Base-by-base conservation (phyloP, 2,329 filamentous ascomycete genomes). In the Cyanodermella asteris region DNA sequence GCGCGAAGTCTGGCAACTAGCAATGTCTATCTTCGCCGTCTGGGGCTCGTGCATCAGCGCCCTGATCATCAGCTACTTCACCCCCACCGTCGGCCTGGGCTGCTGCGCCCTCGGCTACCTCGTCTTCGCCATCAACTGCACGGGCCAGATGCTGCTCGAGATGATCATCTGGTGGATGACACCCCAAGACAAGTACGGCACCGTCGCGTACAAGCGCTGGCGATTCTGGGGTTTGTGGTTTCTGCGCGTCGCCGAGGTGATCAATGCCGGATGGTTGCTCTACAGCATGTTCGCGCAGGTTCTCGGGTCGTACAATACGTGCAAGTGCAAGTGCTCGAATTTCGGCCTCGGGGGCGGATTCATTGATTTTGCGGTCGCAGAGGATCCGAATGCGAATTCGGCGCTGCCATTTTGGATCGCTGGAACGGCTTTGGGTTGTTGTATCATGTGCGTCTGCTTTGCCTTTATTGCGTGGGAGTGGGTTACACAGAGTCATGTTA, bases 41-140 rank as follows among this genome's bases (percentile, higher is more conserved):
- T 34, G 30, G 4, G 43, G 34, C 8, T 47, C 41, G n/a, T n/a
- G n/a, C n/a, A n/a, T n/a, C n/a, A n/a, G n/a, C n/a, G n/a, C n/a
- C n/a, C n/a, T n/a, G n/a, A n/a, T n/a, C n/a, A 28, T 54, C 11
- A 47, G 43, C n/a, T 55, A 26, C 31, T 51, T 45, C 31, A 56
- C 53, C 1, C 54, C 54, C 0, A 56, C 53, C 1, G 50, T 56
- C 1, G 53, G 54, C 1, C 37, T 56, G 1, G 51, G 51, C 1
- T 55, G 44, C 22, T 38, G 45, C 18, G 48, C 47, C 19, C 51
- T 51, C 2, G 51, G 50, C 4, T 57, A 56, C 29, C 41, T 47
- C n/a, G 42, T 56, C 10, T 56, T 52, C 29, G 39, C 43, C 13
- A 22, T 36, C 12, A 27, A 47, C 3, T 36, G 44, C 5, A 27